Evolutionary conservation across 2,329 filamentous ascomycete genomes (phyloP).

Genomic region (Didymella lethalis): DNA sequence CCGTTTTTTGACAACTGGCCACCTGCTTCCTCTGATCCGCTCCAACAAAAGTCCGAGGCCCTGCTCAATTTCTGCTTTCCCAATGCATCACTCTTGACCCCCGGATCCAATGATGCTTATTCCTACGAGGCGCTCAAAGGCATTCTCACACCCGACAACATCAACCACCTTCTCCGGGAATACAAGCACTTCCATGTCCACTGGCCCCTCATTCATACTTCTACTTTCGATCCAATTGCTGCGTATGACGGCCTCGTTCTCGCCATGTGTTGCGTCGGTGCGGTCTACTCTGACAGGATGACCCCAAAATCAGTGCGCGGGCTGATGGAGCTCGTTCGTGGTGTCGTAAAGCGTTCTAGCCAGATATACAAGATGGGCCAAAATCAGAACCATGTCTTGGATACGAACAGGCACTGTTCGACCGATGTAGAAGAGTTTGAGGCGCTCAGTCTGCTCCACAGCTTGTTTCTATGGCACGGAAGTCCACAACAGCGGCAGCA

Average conservation of each 20-base stretch:
- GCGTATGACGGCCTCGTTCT: constrained; percentile 73
- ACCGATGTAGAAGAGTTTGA: constrained; percentile 70
- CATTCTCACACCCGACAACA: constrained; percentile 71
- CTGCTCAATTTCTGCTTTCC: constrained; percentile 62
- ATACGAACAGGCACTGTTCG: constrained; percentile 50
- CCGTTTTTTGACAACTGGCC: constrained; percentile 53
- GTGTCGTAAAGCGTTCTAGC: constrained; percentile 66
- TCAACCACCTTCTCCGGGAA: constrained; percentile 74
- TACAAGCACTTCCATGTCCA: constrained; percentile 78
- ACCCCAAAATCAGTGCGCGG: constrained; percentile 68
- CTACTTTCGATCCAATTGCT: constrained; percentile 72
- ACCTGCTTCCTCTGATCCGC: constrained; percentile 52
- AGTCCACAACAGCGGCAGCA: constrained; percentile 69
- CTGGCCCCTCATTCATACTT: constrained; percentile 75
- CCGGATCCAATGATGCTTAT: constrained; percentile 52
- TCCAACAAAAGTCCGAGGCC: constrained; percentile 56
- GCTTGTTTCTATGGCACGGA: constrained; percentile 74
- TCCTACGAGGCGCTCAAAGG: constrained; percentile 61
- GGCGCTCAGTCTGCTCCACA: constrained; percentile 68
- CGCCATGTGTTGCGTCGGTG: constrained; percentile 75
- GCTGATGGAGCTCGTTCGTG: constrained; percentile 70
- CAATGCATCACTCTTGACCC: constrained; percentile 45
- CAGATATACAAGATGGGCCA: constrained; percentile 56
- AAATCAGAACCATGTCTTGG: constrained; percentile 50
- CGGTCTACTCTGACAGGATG: constrained; percentile 74